Evolutionary conservation across 108 stramenopile genomes (phyloP), one percentile per base, ranked within the genome.

Genomic region (Nitzschia sp.): DNA sequence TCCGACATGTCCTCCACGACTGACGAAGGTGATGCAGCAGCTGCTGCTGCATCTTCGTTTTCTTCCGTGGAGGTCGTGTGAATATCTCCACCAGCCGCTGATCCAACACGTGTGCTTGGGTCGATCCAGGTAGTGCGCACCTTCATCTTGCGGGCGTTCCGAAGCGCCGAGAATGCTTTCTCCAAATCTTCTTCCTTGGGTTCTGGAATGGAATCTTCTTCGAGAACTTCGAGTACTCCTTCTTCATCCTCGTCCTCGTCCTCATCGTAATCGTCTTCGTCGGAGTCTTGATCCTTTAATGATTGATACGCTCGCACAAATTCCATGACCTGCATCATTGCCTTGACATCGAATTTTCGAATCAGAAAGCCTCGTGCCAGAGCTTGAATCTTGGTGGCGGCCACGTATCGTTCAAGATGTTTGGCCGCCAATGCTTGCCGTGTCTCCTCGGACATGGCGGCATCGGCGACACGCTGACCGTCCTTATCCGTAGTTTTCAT

Each of bases 371-470:
- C 70, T 45, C 70, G 46, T 47, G 33, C 60, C 4, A 61, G 41
- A 0, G 70, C 59, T 35, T 71, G 70, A 2, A 71, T 71, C 31
- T 52, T 62, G 26, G 54, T 29, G 3, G 70, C 70, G 9, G 70
- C 41, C 8, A 29, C 8, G 32, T 5, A 34, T 34, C 33, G 36
- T 45, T 21, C 28, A 19, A 28, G 1, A 19, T 47, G 44, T 25
- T 30, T 13, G 22, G 47, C 48, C 1, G 47, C 60, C 1, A 71
- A 11, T 2, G 70, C 59, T 48, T 47, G 30, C 11, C n/a, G 30
- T 13, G 30, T 19, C 15, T 19, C 45, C 1, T 33, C 30, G 4
- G 33, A 3, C 6, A 26, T 30, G 2, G 58, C 57, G 8, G 27
- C 17, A 45, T 59, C 45, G 2, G 16, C 19, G 13, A 16, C 15